Percentiles rank a stretch among this genome's conserved stretches.
phyloP scores from a whole-genome alignment of 2,329 filamentous ascomycete species.

The Claviceps pazoutovae region DNA sequence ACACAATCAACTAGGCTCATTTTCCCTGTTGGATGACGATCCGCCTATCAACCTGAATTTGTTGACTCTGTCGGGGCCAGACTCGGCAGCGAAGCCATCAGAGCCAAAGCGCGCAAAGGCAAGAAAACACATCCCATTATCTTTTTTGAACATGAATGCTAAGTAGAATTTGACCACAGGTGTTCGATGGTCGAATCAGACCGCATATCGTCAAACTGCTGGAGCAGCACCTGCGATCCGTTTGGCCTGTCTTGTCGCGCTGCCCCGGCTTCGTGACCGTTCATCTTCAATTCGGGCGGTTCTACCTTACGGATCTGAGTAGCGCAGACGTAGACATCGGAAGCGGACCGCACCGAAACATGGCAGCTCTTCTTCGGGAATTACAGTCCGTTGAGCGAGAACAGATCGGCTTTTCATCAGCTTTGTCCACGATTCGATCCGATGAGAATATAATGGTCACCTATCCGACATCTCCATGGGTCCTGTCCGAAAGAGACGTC shows the following conservation, averaged over 20 bases:
- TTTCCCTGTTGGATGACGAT: constrained; percentile 1
- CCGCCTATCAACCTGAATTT: background rate
- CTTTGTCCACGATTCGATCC: constrained; percentile 14
- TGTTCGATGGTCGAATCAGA: background rate
- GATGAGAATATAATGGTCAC: constrained; percentile 11
- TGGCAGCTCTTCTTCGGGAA: constrained; percentile 2
- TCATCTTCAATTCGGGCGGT: constrained; percentile 15
- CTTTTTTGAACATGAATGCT: too few species aligned
- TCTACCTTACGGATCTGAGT: constrained; percentile 13
- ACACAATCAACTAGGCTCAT: background rate
- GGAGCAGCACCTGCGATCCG: constrained; percentile 6
- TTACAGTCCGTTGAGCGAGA: constrained; percentile 1
- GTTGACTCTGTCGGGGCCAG: background rate
- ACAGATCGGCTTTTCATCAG: constrained; percentile 14
- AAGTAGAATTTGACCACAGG: too few species aligned
- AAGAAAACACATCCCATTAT: background rate
- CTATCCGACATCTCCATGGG: constrained; percentile 9
- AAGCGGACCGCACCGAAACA: constrained; percentile 9
- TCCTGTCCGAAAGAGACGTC: constrained; percentile 7
- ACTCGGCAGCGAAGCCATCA: background rate
- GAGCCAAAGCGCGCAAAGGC: background rate
- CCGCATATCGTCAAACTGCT: constrained; percentile 6
- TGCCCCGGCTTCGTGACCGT: constrained; percentile 14
- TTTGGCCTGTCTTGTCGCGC: constrained; percentile 11
- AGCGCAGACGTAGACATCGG: constrained; percentile 10